Base-by-base conservation (phyloP, 2,329 filamentous ascomycete species). In the Scytalidium lignicola region DNA sequence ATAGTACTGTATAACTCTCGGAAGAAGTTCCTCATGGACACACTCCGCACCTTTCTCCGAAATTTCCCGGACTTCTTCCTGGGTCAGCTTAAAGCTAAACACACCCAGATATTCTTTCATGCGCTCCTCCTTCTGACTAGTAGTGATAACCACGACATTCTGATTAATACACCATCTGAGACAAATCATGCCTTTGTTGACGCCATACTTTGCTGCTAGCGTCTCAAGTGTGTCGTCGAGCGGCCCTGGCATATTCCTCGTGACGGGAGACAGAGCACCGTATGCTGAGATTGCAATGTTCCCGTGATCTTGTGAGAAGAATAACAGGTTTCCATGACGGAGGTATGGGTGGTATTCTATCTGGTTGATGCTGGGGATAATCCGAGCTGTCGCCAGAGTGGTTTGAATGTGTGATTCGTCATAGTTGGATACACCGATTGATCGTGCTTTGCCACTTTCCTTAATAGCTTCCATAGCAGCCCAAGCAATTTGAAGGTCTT, bases 371-470 rank as follows among this genome's bases (percentile, higher is more conserved):
- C 61, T 64, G 3, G 74, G 74, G 3, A 62, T 59, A 7, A 70
- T 62, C 37, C 62, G 68, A 15, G 72, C 71, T 0, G 79, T 78
- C 61, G 74, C 62, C 3, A 83, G 69, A 41, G 82, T 60, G 3
- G 68, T 59, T 62, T 81, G 73, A 26, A 84, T 66, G 56, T 84
- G 70, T 41, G 68, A 59, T 54, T 71, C 67, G 26, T 75, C 58
- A 60, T 85, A 90, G 71, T 90, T 91, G 61, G 83, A 87, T 15
- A 91, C 82, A 48, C 88, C 87, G 55, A 91, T 88, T 51, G 83
- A 81, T 56, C 72, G 75, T 44, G 79, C 81, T 51, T 78, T 77
- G 54, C 84, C 83, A 1, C 77, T 75, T 41, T 75, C 75, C 64
- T 82, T 75, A 73, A 90, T 79, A 32, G 77, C 78, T 58, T n/a